phyloP scores from a whole-genome alignment of 148 eudicot species.

The Rhododendron henanense region DNA sequence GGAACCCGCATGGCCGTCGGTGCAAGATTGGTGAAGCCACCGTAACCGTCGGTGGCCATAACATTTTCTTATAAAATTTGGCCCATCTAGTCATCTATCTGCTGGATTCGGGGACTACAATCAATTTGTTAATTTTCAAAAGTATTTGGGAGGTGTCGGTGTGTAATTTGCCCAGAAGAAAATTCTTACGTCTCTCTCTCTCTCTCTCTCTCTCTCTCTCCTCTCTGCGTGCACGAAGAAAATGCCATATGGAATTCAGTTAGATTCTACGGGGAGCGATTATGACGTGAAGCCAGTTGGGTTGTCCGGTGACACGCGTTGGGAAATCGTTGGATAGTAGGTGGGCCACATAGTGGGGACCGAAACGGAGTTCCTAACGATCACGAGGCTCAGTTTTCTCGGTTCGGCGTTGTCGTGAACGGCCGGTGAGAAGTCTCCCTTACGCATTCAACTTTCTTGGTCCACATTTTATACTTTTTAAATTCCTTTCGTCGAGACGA shows the following conservation, averaged over 20 bases:
- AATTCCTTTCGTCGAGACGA: too few relatives aligned
- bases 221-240: neutral
- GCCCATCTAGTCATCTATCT: neutral
- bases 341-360: neutral
- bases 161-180: neutral
- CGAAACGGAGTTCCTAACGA: conserved; percentile 2
- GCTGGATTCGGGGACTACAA: neutral
- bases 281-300: conserved; percentile 2
- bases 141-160: neutral
- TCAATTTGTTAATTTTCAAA: neutral
- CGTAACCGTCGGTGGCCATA: too few relatives aligned
- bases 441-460: neutral
- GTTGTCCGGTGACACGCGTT: neutral
- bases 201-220: neutral
- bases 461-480: too few relatives aligned
- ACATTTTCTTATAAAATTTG: neutral
- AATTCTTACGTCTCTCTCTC: neutral
- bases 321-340: neutral
- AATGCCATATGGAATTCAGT: neutral
- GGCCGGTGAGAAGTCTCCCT: neutral
- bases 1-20: too few relatives aligned
- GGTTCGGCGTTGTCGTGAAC: neutral
- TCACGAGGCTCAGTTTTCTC: neutral
- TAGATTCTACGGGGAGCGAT: neutral
- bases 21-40: too few relatives aligned